These are phyloP conservation scores for Candida gorgasii DNA, from an alignment of 805 yeast genomes.

Conservation along the genomic window DNA sequence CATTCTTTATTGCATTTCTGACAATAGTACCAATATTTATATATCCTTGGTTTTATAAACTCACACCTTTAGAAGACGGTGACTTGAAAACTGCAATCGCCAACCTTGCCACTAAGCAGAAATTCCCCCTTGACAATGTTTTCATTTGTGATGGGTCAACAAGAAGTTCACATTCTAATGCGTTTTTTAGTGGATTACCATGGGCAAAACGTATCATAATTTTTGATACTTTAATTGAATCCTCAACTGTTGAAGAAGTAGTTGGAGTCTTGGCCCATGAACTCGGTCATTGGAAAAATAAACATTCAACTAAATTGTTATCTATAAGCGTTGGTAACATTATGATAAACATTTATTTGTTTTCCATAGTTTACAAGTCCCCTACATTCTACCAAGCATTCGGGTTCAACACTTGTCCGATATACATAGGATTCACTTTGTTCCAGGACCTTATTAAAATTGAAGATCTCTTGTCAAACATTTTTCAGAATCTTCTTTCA, in stretches of 20 bases:
- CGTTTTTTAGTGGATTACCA: slow-evolving; percentile 92
- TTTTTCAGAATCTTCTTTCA: slow-evolving; percentile 1
- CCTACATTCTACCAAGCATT: slow-evolving; percentile 6
- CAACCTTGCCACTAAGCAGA: slow-evolving; percentile 65
- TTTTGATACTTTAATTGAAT: slow-evolving; percentile 83
- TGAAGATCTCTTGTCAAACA: background rate
- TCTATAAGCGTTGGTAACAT: background rate
- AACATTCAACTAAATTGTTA: background rate
- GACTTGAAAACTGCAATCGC: slow-evolving; percentile 79
- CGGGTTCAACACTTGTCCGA: slow-evolving; percentile 8
- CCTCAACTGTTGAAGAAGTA: slow-evolving; percentile 66
- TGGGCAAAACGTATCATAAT: slow-evolving; percentile 94
- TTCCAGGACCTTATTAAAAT: slow-evolving; percentile 1
- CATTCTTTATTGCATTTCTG: slow-evolving; percentile 68
- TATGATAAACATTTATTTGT: slow-evolving; percentile 5
- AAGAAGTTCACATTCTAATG: slow-evolving; percentile 93
- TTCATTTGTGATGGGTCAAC: slow-evolving; percentile 94
- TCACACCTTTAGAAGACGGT: slow-evolving; percentile 85
- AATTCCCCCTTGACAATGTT: slow-evolving; percentile 81
- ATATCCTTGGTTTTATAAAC: slow-evolving; percentile 87
- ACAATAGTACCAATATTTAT: slow-evolving; percentile 79
- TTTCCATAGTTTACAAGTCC: slow-evolving; percentile 2
- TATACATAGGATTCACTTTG: slow-evolving; percentile 9
- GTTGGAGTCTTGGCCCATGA: slow-evolving; percentile 6
- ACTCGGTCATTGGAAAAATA: slow-evolving; percentile 9